phyloP scores from a whole-genome alignment of 805 yeast species.

The Nakazawaea pomicola region DNA sequence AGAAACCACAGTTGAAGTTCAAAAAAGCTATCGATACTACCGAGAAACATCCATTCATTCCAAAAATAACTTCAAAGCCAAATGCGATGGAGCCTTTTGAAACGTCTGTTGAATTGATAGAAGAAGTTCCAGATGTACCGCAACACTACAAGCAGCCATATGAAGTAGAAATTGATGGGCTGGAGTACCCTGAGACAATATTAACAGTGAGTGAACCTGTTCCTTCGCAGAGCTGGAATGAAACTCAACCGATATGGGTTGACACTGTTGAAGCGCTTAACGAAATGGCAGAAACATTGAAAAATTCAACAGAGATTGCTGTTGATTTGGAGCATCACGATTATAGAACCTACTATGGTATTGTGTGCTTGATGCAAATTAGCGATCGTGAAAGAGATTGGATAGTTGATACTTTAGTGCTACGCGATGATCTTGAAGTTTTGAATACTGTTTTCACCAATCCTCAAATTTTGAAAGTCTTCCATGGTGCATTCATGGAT shows the following conservation, averaged over 20 bases:
- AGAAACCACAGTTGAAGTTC: conserved; percentile 71
- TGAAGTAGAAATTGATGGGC: conserved; percentile 61
- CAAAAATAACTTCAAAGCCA: conserved; percentile 69
- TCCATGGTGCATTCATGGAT: conserved; percentile 97
- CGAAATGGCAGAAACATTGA: conserved; percentile 50
- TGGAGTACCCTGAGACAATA: conserved; percentile 61
- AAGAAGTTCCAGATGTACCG: conserved; percentile 37
- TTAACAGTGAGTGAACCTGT: conserved; percentile 25
- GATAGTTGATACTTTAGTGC: conserved; percentile 76
- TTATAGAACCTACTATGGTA: conserved; percentile 81
- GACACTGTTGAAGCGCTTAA: conserved; percentile 49
- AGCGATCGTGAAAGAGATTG: conserved; percentile 79
- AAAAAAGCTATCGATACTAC: conserved; percentile 57
- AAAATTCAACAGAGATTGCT: conserved; percentile 60
- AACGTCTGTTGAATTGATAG: conserved; percentile 39
- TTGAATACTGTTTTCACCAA: conserved; percentile 76
- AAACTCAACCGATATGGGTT: conserved; percentile 66
- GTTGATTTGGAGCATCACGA: conserved; percentile 97
- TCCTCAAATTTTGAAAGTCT: conserved; percentile 77
- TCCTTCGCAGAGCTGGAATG: conserved; percentile 58
- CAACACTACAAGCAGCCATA: conserved; percentile 79
- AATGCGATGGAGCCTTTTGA: conserved; percentile 54
- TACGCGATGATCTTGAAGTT: conserved; percentile 63
- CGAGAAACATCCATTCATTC: conserved; percentile 69
- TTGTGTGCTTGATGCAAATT: conserved; percentile 91